Evolutionary conservation across 1,139 yeast genomes (phyloP).

Genomic region (Yamadazyma aaseri): DNA sequence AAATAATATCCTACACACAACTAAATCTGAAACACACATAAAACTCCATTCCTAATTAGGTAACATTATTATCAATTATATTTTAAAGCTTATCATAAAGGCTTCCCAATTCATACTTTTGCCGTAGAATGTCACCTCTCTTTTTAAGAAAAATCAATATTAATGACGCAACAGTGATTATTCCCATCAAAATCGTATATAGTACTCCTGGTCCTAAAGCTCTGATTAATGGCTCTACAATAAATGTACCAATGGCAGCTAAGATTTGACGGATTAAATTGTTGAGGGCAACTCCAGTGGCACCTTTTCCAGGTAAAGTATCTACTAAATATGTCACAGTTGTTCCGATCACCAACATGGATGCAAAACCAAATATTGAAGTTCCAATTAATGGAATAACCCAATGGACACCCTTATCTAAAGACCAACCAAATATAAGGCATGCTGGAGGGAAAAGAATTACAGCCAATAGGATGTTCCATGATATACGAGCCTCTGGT

Average conservation of each 20-base stretch:
- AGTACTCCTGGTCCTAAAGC: conserved; percentile 73
- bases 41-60: too few relatives aligned
- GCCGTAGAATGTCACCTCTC: conserved; percentile 64
- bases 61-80: too few relatives aligned
- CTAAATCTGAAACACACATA: conserved; percentile 2
- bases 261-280: conserved; percentile 70
- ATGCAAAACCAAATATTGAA: conserved; percentile 76
- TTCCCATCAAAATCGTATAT: conserved; percentile 63
- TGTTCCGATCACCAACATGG: conserved; percentile 82
- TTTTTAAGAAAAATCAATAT: conserved; percentile 50
- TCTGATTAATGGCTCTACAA: conserved; percentile 62
- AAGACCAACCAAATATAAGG: conserved; percentile 80
- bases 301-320: conserved; percentile 83
- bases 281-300: conserved; percentile 84
- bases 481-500: conserved; percentile 79
- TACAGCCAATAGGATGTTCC: conserved; percentile 69
- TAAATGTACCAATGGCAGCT: conserved; percentile 76
- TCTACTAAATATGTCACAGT: conserved; percentile 82
- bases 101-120: conserved; percentile 57
- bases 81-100: conserved; percentile 49
- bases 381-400: conserved; percentile 76
- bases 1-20: conserved; percentile 3
- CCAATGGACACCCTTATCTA: conserved; percentile 68
- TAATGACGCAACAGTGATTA: conserved; percentile 45
- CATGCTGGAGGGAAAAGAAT: conserved; percentile 62